Conservation (phyloP, 441 rosid species). For the Arabidopsis lyrata region DNA sequence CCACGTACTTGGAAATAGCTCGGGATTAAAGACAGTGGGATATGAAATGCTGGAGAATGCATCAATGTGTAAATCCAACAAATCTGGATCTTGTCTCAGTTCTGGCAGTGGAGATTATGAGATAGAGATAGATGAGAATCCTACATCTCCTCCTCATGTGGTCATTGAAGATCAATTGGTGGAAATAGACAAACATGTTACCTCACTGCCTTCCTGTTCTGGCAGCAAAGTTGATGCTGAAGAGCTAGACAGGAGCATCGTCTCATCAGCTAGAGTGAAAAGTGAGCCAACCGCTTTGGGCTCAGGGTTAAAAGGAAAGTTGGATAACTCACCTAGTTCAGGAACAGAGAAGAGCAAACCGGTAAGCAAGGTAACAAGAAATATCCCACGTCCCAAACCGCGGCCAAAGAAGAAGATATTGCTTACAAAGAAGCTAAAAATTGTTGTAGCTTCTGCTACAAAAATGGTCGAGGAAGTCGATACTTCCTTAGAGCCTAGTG, state of each 20-base stretch:
- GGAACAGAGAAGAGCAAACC: conserved; percentile 50
- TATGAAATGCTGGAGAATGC: conserved; percentile 45
- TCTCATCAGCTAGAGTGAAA: conserved; percentile 37
- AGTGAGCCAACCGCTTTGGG: neutral
- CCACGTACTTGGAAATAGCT: conserved; percentile 36
- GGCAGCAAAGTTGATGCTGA: neutral
- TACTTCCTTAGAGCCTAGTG: conserved; percentile 42
- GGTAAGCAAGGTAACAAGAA: conserved; percentile 60
- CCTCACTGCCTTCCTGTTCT: conserved; percentile 31
- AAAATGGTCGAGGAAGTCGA: conserved; percentile 39
- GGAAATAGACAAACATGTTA: conserved; percentile 44
- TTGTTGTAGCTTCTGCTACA: conserved; percentile 49
- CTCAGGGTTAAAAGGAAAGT: conserved; percentile 54
- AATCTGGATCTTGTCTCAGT: conserved; percentile 43
- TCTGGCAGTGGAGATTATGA: conserved; percentile 47
- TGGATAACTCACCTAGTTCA: conserved; percentile 50
- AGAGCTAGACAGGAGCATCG: conserved; percentile 39
- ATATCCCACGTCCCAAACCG: conserved; percentile 63
- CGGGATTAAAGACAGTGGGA: conserved; percentile 29
- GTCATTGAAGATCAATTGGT: conserved; percentile 10
- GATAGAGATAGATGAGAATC: conserved; percentile 41
- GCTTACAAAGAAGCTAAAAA: conserved; percentile 68
- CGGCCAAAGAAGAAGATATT: conserved; percentile 62
- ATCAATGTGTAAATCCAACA: conserved; percentile 45
- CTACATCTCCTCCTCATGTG: conserved; percentile 7